phyloP scores from a whole-genome alignment of 2,329 filamentous ascomycete genomes.

The Xylaria sp. region DNA sequence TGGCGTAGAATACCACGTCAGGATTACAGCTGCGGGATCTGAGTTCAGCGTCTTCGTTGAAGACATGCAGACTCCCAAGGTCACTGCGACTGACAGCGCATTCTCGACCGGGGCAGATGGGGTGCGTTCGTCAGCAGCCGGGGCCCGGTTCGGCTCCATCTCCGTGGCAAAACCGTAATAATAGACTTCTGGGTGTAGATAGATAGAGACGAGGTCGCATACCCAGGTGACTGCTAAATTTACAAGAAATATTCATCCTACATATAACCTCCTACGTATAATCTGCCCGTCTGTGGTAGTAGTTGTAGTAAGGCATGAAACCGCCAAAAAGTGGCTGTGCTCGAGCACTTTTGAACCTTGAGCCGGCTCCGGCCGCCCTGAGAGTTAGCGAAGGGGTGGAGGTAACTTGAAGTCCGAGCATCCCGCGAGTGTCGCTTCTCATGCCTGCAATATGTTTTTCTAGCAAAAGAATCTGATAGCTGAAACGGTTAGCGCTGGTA shows the following conservation, averaged over 20 bases:
- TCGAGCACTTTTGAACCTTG: not conserved
- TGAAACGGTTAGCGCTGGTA: not conserved
- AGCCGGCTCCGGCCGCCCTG: not conserved
- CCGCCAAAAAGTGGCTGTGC: conserved; percentile 5
- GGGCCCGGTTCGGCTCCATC: conserved; percentile 45
- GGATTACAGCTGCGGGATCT: conserved; percentile 44
- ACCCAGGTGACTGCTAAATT: not conserved
- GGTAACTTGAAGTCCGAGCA: not conserved
- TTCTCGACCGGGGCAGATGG: conserved; percentile 45
- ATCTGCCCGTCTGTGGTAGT: not conserved
- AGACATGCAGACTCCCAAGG: conserved; percentile 40
- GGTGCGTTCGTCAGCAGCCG: conserved; percentile 40
- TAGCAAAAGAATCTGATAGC: not conserved
- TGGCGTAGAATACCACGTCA: conserved; percentile 41
- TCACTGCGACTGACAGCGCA: conserved; percentile 40
- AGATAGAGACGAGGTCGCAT: not conserved
- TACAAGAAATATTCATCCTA: no score
- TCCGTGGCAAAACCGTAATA: conserved; percentile 45
- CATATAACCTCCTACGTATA: not conserved
- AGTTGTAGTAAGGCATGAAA: conserved; percentile 5
- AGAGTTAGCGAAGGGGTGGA: not conserved
- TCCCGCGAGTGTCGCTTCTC: not conserved
- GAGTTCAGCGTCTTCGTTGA: conserved; percentile 48
- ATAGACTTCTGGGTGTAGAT: not conserved
- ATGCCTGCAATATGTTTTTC: not conserved